These are phyloP conservation scores for Fonsecaea monophora DNA, from an alignment of 2,329 filamentous ascomycete species.

Conservation along the genomic window DNA sequence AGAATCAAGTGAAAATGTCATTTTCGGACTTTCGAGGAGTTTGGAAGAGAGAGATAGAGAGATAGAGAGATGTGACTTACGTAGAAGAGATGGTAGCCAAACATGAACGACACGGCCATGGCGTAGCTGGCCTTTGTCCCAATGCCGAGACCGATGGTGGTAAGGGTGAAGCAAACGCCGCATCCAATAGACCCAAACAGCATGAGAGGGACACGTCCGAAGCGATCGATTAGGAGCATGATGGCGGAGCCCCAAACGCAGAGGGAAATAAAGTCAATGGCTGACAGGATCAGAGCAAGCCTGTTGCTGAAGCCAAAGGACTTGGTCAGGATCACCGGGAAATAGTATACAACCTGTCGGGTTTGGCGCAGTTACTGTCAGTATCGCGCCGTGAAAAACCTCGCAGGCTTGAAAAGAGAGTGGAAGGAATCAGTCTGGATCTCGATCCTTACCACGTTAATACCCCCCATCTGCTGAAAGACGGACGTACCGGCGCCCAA, in stretches of 20 bases:
- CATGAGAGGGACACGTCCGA: slow-evolving; percentile 50
- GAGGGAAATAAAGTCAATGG: slow-evolving; percentile 20
- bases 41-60: background rate
- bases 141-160: slow-evolving; percentile 46
- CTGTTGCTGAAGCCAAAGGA: slow-evolving; percentile 21
- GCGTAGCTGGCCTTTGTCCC: slow-evolving; percentile 21
- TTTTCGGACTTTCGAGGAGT: background rate
- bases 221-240: slow-evolving; percentile 57
- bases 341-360: slow-evolving; percentile 15
- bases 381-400: slow-evolving; percentile 35
- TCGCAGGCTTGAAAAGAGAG: slow-evolving; percentile 45
- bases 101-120: slow-evolving; percentile 46
- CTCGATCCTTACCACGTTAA: slow-evolving; percentile 60
- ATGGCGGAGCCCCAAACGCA: slow-evolving; percentile 20
- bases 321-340: slow-evolving; percentile 18
- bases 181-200: slow-evolving; percentile 13
- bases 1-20: slow-evolving; percentile 2
- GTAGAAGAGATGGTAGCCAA: slow-evolving; percentile 21
- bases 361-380: slow-evolving; percentile 49
- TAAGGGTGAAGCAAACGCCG: slow-evolving; percentile 44
- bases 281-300: slow-evolving; percentile 16
- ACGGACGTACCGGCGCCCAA: slow-evolving; percentile 51
- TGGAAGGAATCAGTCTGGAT: slow-evolving; percentile 51
- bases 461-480: slow-evolving; percentile 59
- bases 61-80: slow-evolving; percentile 45